Base-by-base conservation (phyloP, 2,329 filamentous ascomycete species). In the Aspergillus oerlinghausenensis region DNA sequence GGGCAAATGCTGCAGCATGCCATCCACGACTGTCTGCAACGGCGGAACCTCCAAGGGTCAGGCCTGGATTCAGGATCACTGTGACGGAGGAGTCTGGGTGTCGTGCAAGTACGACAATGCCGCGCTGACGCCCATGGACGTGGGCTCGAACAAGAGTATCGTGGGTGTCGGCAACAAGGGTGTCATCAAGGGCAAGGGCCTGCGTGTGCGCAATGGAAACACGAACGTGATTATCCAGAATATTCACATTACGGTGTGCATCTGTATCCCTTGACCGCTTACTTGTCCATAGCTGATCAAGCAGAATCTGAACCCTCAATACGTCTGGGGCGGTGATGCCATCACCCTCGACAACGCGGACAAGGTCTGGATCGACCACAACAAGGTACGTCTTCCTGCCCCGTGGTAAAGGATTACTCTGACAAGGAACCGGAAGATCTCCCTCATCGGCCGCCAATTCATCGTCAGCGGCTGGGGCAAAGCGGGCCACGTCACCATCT, bases 311-410 rank as follows among this genome's bases (percentile, higher is more conserved):
- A 84, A 85, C 74, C 77, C 82, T 17, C 65, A 81, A 67, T 82
- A 83, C 64, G 81, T 85, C 63, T 85, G 82, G 82, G 82, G 82
- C 54, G 82, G 82, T 53, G 82, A 84, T 66, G 82, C 79, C 42
- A 82, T 85, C 66, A 82, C 80, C 43, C 68, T 84, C 6, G 73
- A 81, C 55, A 72, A 75, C 47, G 67, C 74, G 14, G 70, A 73
- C 50, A 49, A 69, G 59, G 60, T 75, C 64, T 82, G 80, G 80
- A 78, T 82, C 58, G 80, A 82, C 69, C 80, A 82, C 61, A 77
- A 80, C 59, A 81, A 69, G 25, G 69, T 70, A 65, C 14, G 52
- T 26, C 25, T 23, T 25, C 11, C 11, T 26, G 1, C 26, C 19
- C 11, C 23, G 3, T 9, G 3, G 5, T 7, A 19, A 47, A 19